These are phyloP conservation scores for Saccharomycopsis sp. DNA, from an alignment of 805 yeast species.

Conservation along the genomic window DNA sequence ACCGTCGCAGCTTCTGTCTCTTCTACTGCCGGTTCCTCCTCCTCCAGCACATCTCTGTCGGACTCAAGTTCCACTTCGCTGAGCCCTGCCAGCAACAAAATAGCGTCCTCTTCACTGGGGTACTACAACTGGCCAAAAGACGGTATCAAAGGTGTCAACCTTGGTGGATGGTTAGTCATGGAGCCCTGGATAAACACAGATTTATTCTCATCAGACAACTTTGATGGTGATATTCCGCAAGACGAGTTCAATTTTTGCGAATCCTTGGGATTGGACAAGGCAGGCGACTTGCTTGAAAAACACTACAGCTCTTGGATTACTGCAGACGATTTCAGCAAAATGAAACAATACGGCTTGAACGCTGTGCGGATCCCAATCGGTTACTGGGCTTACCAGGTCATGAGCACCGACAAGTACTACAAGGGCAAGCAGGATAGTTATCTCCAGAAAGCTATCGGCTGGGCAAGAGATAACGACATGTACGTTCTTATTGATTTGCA, in stretches of 20 bases:
- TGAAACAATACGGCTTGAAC: conserved; percentile 48
- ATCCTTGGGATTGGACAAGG: conserved; percentile 39
- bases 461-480: conserved; percentile 55
- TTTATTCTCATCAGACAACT: conserved; percentile 34
- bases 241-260: conserved; percentile 54
- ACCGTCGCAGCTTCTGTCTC: conserved; percentile 5
- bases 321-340: conserved; percentile 47
- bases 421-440: conserved; percentile 48
- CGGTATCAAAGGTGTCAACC: conserved; percentile 36
- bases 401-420: conserved; percentile 38
- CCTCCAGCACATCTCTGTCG: conserved; percentile 7
- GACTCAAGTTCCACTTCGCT: conserved; percentile 1
- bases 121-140: conserved; percentile 16
- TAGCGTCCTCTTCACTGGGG: conserved; percentile 7
- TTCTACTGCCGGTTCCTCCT: conserved; percentile 4
- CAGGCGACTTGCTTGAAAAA: conserved; percentile 32
- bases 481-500: conserved; percentile 72
- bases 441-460: conserved; percentile 53
- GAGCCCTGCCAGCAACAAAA: conserved; percentile 9
- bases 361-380: conserved; percentile 71
- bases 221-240: conserved; percentile 35
- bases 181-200: conserved; percentile 69
- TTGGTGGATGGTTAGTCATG: conserved; percentile 71
- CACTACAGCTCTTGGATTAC: conserved; percentile 56
- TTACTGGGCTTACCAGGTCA: conserved; percentile 58